A percentile compares a stretch with the other conserved stretches of the same genome.
These are phyloP conservation scores for Gymnopus androsaceus DNA, from an alignment of 1,284 basidiomycete genomes.

Conservation along the genomic window DNA sequence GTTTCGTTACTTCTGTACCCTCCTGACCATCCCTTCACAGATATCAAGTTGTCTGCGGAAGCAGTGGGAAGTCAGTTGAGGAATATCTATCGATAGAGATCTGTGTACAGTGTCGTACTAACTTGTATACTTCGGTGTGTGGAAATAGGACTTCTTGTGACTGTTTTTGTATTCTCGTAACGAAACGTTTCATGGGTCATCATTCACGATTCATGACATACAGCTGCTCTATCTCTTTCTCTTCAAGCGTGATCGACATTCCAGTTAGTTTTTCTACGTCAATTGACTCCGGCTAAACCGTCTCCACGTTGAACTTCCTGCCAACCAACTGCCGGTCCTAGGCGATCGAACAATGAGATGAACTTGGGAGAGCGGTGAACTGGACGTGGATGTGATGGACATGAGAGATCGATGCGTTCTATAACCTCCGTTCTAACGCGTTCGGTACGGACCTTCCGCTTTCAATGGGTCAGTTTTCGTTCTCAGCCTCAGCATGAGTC, in stretches of 20 bases:
- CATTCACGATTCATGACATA: too few species aligned
- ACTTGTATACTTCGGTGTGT: too few species aligned
- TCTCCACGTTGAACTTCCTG: too few species aligned
- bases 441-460: background rate
- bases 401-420: background rate
- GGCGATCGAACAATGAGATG: background rate
- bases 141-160: too few species aligned
- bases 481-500: too few species aligned
- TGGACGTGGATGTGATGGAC: background rate
- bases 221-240: too few species aligned
- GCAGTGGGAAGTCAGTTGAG: conserved; percentile 73
- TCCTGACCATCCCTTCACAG: conserved; percentile 37
- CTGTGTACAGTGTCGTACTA: conserved; percentile 1
- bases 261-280: background rate
- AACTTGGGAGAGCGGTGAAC: too few species aligned
- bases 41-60: conserved; percentile 77
- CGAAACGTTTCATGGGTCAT: too few species aligned
- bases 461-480: too few species aligned
- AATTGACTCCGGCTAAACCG: background rate
- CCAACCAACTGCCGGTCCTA: background rate
- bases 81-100: conserved; percentile 47
- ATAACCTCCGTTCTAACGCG: background rate
- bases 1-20: conserved; percentile 1
- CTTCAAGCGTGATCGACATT: too few species aligned
- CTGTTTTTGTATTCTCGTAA: too few species aligned